Percentiles rank a stretch among this genome's conserved stretches.
phyloP scores from a whole-genome alignment of 768 basidiomycete species.

The Dioszegia crocea region DNA sequence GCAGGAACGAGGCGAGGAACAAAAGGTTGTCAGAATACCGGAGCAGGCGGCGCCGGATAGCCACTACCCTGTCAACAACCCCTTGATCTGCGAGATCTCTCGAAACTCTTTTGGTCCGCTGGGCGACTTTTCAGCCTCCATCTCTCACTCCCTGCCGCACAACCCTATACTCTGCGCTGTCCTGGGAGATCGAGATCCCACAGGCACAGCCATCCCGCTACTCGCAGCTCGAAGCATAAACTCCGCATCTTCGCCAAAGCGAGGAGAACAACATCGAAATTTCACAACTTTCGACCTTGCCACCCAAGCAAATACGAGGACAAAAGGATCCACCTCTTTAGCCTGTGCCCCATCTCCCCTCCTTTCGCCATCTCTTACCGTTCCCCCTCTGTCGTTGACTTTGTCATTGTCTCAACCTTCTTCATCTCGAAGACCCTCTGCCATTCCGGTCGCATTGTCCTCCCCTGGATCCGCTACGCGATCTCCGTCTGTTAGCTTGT shows the following conservation, averaged over 20 bases:
- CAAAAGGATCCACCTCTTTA: too few relatives aligned
- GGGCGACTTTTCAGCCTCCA: too few relatives aligned
- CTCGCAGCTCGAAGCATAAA: too few relatives aligned
- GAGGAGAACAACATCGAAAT: not conserved
- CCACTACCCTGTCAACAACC: not conserved
- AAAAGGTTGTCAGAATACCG: too few relatives aligned
- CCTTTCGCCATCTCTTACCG: not conserved
- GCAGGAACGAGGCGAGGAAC: too few relatives aligned
- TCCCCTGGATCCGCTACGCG: not conserved
- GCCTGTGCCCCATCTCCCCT: too few relatives aligned
- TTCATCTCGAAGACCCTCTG: not conserved
- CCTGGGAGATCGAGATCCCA: not conserved
- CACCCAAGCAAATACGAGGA: not conserved
- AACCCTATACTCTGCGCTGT: not conserved
- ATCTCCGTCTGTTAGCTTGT: not conserved
- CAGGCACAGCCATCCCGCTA: too few relatives aligned
- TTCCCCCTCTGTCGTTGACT: not conserved
- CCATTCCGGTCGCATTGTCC: not conserved
- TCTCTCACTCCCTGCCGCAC: not conserved
- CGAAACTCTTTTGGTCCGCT: too few relatives aligned
- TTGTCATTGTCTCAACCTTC: not conserved
- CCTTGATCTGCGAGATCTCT: not conserved
- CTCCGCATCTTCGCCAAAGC: too few relatives aligned
- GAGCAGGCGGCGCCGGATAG: too few relatives aligned
- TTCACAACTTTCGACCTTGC: not conserved